Conservation (phyloP, 345 rosid species). For the Mallotus nudiflorus region DNA sequence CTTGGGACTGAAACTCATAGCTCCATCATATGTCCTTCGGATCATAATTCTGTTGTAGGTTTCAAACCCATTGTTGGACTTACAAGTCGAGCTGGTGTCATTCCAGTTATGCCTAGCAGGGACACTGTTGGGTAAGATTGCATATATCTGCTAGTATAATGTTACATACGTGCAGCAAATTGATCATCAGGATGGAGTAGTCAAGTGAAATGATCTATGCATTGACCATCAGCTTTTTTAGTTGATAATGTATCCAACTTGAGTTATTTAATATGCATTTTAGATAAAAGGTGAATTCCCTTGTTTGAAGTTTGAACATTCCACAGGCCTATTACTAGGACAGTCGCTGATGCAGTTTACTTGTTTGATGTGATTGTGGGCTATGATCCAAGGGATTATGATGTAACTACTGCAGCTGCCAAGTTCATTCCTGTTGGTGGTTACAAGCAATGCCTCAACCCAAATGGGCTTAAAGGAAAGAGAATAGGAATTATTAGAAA, state of each 20-base stretch:
- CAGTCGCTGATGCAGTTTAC: conserved; percentile 39
- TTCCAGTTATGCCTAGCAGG: conserved; percentile 26
- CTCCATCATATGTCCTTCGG: conserved; percentile 27
- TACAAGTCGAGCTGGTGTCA: conserved; percentile 31
- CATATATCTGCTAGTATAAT: not conserved
- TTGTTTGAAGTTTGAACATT: no score
- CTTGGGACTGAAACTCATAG: conserved; percentile 26
- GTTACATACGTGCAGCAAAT: no score
- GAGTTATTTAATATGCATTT: no score
- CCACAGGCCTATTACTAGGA: conserved; percentile 31
- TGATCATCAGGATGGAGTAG: no score
- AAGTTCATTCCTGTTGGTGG: conserved; percentile 35
- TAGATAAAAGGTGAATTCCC: not conserved
- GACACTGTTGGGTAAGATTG: conserved; percentile 32
- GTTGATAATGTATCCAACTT: no score
- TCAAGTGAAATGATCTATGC: no score
- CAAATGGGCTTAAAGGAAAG: conserved; percentile 25
- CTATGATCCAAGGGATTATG: conserved; percentile 28
- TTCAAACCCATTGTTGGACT: conserved; percentile 33
- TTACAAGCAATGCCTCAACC: conserved; percentile 36
- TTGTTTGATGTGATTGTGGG: conserved; percentile 38
- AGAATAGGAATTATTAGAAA: conserved; percentile 32
- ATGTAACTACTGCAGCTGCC: conserved; percentile 27
- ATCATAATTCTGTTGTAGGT: conserved; percentile 30
- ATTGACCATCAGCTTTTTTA: no score